Percentiles rank a stretch among this genome's conserved stretches.
phyloP scores from a whole-genome alignment of 2,329 filamentous ascomycete species.

The Apiospora marii region DNA sequence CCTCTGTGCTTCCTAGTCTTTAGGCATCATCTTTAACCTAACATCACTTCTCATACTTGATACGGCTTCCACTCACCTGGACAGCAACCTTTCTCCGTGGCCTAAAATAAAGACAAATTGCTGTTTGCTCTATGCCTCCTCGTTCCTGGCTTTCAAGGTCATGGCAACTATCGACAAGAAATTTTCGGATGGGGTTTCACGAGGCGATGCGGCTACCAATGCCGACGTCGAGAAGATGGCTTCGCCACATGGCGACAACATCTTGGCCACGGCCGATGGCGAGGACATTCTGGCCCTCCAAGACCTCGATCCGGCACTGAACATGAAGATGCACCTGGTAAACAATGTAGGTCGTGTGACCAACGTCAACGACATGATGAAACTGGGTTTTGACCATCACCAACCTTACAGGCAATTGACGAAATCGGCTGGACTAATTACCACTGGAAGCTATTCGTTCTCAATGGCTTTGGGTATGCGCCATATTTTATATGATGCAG shows the following conservation, averaged over 20 bases:
- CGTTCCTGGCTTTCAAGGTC: neutral
- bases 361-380: neutral
- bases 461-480: constrained; percentile 66
- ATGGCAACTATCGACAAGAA: constrained; percentile 10
- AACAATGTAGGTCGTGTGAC: constrained; percentile 62
- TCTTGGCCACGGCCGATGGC: neutral
- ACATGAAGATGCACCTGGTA: constrained; percentile 73
- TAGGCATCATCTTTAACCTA: neutral
- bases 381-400: neutral
- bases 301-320: constrained; percentile 67
- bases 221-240: neutral
- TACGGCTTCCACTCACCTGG: neutral
- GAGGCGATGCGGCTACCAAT: neutral
- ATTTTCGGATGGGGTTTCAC: neutral
- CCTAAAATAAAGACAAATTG: neutral
- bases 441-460: constrained; percentile 65
- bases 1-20: neutral
- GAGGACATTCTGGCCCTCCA: constrained; percentile 64
- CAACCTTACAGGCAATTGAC: constrained; percentile 40
- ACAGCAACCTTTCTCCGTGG: neutral
- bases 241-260: neutral
- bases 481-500: neutral
- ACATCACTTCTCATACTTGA: neutral
- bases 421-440: constrained; percentile 45
- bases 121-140: neutral